Base-by-base conservation (phyloP, 768 basidiomycete genomes). In the Pleurotus djamor region DNA sequence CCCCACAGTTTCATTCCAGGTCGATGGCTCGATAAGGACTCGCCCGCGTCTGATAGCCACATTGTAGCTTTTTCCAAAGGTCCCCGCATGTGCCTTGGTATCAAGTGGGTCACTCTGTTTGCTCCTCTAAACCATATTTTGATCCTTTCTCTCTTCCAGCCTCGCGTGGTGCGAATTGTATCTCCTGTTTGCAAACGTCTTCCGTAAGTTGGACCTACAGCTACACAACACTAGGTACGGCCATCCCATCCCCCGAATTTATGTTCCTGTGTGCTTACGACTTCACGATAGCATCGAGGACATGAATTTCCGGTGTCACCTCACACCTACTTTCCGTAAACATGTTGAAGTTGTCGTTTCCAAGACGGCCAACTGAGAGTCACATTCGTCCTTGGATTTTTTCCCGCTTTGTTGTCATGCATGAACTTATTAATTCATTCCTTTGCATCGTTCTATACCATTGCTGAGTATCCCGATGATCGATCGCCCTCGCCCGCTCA, bases 101-200 rank as follows among this genome's bases (percentile, higher is more conserved):
- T 76, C 41, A 80, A 77, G 78, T 80, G 48, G n/a, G 72, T 61
- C 28, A 21, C 33, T 47, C 16, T 13, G 28, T 33, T 44, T 47
- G 13, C 33, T 56, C 34, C n/a, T 35, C 6, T 10, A 34, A 37
- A 16, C 47, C 14, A 14, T 37, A 28, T 35, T 21, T 43, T 16
- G 16, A 52, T 14, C 21, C 51, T 52, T 5, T 35, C 38, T 33
- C 5, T 32, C 34, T 3, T 48, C n/a, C 59, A 80, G 78, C 60
- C 69, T 81, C 12, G 80, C 74, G 6, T 79, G 76, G 73, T 74
- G 75, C 48, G 75, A 80, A 64, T 64, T 81, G 6, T 76, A 77
- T 58, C 68, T 79, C 35, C 72, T 72, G 21, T 66, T 80, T 50
- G 79, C 72, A 3, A 74, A 75, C 50, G 35, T 79, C 2, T 77